These are phyloP conservation scores for Hygrophila difformis DNA, from an alignment of 257 asterid species.

Conservation along the genomic window DNA sequence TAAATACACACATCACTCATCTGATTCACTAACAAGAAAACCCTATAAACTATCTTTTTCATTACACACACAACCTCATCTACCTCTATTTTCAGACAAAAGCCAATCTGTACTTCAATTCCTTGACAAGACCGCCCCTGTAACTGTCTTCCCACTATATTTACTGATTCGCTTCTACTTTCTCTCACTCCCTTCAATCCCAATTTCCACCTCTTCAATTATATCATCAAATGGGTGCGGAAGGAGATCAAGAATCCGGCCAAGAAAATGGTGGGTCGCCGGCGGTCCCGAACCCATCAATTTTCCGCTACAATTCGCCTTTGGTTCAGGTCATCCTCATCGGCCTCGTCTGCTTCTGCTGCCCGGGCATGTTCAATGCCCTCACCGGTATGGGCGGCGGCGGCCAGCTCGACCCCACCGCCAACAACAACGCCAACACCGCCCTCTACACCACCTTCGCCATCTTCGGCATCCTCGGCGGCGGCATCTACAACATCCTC, in stretches of 20 bases:
- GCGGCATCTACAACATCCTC: slow-evolving; percentile 80
- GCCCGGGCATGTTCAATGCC: slow-evolving; percentile 99
- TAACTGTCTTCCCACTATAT: too few species aligned
- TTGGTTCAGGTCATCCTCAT: slow-evolving; percentile 58
- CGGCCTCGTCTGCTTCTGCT: slow-evolving; percentile 87
- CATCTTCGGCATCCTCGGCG: slow-evolving; percentile 78
- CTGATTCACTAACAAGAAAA: too few species aligned
- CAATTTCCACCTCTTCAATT: too few species aligned
- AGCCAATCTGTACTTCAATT: too few species aligned
- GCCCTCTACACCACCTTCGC: slow-evolving; percentile 95
- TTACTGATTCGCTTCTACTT: too few species aligned
- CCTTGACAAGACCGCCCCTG: too few species aligned
- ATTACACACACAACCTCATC: too few species aligned
- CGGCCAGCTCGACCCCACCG: slow-evolving; percentile 79
- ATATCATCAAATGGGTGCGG: slow-evolving; percentile 28
- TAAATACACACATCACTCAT: too few species aligned
- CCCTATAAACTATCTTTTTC: too few species aligned
- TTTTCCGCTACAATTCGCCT: slow-evolving; percentile 71
- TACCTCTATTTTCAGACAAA: too few species aligned
- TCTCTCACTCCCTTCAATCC: too few species aligned
- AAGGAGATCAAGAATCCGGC: slow-evolving; percentile 22
- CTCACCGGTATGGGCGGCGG: slow-evolving; percentile 98
- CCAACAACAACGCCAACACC: slow-evolving; percentile 92
- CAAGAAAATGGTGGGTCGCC: slow-evolving; percentile 12
- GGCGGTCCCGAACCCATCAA: slow-evolving; percentile 11